These are phyloP conservation scores for Fonsecaea monophora DNA, from an alignment of 2,329 filamentous ascomycete species.

Conservation along the genomic window DNA sequence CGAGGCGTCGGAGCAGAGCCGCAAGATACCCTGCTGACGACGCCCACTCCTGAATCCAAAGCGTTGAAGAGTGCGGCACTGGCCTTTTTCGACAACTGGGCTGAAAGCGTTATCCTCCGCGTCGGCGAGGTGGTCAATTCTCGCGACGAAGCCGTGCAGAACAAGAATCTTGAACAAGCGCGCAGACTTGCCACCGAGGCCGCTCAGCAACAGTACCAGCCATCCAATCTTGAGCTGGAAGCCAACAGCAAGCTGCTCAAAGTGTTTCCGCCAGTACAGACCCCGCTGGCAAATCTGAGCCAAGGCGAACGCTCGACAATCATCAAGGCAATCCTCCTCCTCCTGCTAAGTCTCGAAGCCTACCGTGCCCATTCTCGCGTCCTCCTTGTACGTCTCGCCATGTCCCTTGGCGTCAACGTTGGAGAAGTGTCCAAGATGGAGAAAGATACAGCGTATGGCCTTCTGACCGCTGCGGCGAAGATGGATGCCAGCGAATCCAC, in stretches of 20 bases:
- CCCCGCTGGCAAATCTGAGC: slow-evolving; percentile 61
- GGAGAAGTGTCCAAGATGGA: slow-evolving; percentile 70
- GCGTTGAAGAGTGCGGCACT: slow-evolving; percentile 61
- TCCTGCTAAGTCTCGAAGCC: slow-evolving; percentile 73
- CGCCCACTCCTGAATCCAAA: slow-evolving; percentile 23
- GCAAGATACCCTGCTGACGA: slow-evolving; percentile 12
- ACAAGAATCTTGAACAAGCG: slow-evolving; percentile 45
- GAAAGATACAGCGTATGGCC: slow-evolving; percentile 70
- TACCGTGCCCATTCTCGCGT: slow-evolving; percentile 74
- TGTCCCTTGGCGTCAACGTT: slow-evolving; percentile 69
- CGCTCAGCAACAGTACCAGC: slow-evolving; percentile 10
- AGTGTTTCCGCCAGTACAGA: slow-evolving; percentile 65
- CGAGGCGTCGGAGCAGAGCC: slow-evolving; percentile 7
- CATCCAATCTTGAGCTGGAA: slow-evolving; percentile 10
- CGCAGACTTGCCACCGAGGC: slow-evolving; percentile 30
- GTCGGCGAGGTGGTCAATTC: slow-evolving; percentile 72
- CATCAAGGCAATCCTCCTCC: slow-evolving; percentile 70
- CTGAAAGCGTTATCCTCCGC: slow-evolving; percentile 70
- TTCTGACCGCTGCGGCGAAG: slow-evolving; percentile 70
- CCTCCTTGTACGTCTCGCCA: slow-evolving; percentile 69
- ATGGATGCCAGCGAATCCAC: slow-evolving; percentile 48
- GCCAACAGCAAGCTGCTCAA: slow-evolving; percentile 17
- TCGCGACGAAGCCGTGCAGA: slow-evolving; percentile 37
- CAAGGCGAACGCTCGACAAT: slow-evolving; percentile 69
- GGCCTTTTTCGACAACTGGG: slow-evolving; percentile 80